A percentile compares a stretch with the other conserved stretches of the same genome.
These are phyloP conservation scores for Zalaria obscura DNA, from an alignment of 2,329 filamentous ascomycete species.

Conservation along the genomic window DNA sequence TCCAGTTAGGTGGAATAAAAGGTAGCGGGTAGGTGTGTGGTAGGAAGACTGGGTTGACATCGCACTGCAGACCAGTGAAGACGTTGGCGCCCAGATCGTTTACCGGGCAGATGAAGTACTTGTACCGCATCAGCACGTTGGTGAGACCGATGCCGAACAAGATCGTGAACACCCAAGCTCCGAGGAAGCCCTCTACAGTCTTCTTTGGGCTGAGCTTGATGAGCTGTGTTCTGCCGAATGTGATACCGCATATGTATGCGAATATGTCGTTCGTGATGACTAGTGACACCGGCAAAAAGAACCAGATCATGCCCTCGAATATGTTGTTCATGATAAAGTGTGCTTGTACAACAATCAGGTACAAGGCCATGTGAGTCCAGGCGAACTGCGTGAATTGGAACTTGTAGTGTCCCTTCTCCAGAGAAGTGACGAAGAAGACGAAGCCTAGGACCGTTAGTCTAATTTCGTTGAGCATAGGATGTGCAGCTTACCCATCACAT, in stretches of 20 bases:
- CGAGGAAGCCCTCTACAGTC: slow-evolving; percentile 94
- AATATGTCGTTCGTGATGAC: slow-evolving; percentile 99
- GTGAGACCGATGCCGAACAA: slow-evolving; percentile 72
- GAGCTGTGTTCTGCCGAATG: slow-evolving; percentile 87
- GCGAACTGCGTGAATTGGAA: slow-evolving; percentile 99
- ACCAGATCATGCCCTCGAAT: slow-evolving; percentile 99
- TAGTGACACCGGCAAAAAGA: slow-evolving; percentile 85
- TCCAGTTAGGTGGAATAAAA: slow-evolving; percentile 41
- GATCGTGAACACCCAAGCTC: slow-evolving; percentile 90
- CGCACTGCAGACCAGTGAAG: slow-evolving; percentile 79
- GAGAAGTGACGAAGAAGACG: slow-evolving; percentile 90
- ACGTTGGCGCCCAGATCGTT: slow-evolving; percentile 91
- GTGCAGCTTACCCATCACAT: slow-evolving; percentile 67
- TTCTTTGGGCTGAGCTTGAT: slow-evolving; percentile 99
- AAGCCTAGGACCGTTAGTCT: slow-evolving; percentile 48
- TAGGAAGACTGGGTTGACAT: slow-evolving; percentile 81
- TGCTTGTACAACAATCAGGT: slow-evolving; percentile 92
- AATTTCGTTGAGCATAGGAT: neutral
- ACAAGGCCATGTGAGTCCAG: slow-evolving; percentile 98
- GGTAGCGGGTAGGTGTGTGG: slow-evolving; percentile 59
- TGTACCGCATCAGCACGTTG: slow-evolving; percentile 74
- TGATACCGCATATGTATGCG: slow-evolving; percentile 93
- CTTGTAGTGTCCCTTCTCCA: slow-evolving; percentile 90
- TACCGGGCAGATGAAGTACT: slow-evolving; percentile 97
- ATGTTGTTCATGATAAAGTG: slow-evolving; percentile 99